Evolutionary conservation across 2,329 filamentous ascomycete species (phyloP), one percentile per base, ranked within the genome.

Genomic region (Cryoendolithus antarcticus): DNA sequence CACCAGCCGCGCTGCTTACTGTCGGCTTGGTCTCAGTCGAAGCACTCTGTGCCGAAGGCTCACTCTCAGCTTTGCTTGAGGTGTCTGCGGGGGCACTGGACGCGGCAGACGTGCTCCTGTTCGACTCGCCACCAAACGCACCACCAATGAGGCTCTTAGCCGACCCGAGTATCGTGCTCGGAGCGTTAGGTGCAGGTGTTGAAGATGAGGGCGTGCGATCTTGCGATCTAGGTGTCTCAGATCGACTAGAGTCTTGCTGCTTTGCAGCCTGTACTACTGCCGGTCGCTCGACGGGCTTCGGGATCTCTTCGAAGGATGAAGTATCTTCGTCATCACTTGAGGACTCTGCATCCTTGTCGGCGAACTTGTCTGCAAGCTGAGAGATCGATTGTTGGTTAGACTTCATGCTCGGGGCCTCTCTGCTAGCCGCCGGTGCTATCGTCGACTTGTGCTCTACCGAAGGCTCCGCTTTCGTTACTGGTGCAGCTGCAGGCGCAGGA

Each of bases 311-410:
- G 49, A 95, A 95, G 63, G 80, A 85, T 1, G 84, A 89, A 24
- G 74, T 71, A 35, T 79, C 76, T 11, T 75, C 69, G 2, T 72
- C 70, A 7, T 67, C 66, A 2, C 65, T 63, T 1, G 75, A 72
- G n/a, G 74, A 74, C 9, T 77, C 72, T 9, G 43, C 47, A 5
- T 78, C 75, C 19, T 81, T 69, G 57, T 93, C 86, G 51, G 86
- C 81, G 62, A 84, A 95, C 62, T 84, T 93, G 60, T 75, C 78
- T 7, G 86, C 88, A 70, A 91, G 80, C 40, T 77, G 77, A 12
- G 86, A 76, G 62, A 95, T 91, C 9, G 86, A 93, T 21, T 75
- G 74, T 60, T 91, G 86, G 65, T 94, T 89, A 46, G 93, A 84
- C 46, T 79, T 81, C 64, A 93, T 75, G 1, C 75, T 78, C 8